A percentile compares a stretch with the other conserved stretches of the same genome.
Evolutionary conservation across 2,329 filamentous ascomycete species (phyloP).

Genomic region (Claviceps paspali): DNA sequence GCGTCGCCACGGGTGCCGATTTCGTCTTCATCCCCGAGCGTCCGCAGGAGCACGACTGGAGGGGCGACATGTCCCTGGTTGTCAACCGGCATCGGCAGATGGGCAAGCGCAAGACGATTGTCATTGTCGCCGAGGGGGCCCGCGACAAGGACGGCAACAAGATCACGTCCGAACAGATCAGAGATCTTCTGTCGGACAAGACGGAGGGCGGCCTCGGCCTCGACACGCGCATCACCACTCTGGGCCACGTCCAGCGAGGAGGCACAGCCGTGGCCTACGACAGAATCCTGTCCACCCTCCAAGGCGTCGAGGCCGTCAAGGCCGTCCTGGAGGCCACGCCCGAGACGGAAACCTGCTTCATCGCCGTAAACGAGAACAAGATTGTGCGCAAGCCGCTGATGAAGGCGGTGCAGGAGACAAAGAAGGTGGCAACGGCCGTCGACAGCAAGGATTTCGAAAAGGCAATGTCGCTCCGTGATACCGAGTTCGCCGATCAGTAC

Average conservation of each 20-base stretch:
- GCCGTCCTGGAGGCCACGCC: constrained; percentile 82
- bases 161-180: constrained; percentile 69
- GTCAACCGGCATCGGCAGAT: constrained; percentile 68
- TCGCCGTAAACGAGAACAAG: constrained; percentile 95
- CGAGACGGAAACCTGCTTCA: constrained; percentile 82
- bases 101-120: constrained; percentile 94
- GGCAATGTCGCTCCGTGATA: constrained; percentile 79
- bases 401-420: constrained; percentile 74
- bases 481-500: constrained; percentile 89
- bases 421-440: constrained; percentile 71
- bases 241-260: constrained; percentile 95
- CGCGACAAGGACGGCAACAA: constrained; percentile 72
- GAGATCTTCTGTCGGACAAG: constrained; percentile 68
- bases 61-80: constrained; percentile 69
- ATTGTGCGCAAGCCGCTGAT: constrained; percentile 82
- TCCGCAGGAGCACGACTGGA: constrained; percentile 76
- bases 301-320: constrained; percentile 87
- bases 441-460: constrained; percentile 70
- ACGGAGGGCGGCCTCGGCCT: constrained; percentile 52
- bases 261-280: constrained; percentile 88
- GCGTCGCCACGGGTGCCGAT: constrained; percentile 87
- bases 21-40: constrained; percentile 96
- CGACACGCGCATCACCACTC: constrained; percentile 85
- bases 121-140: constrained; percentile 93
- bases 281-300: constrained; percentile 79